A percentile compares a stretch with the other conserved stretches of the same genome.
Conservation (phyloP, 495 filamentous ascomycete genomes). For the Penicillium canariense region DNA sequence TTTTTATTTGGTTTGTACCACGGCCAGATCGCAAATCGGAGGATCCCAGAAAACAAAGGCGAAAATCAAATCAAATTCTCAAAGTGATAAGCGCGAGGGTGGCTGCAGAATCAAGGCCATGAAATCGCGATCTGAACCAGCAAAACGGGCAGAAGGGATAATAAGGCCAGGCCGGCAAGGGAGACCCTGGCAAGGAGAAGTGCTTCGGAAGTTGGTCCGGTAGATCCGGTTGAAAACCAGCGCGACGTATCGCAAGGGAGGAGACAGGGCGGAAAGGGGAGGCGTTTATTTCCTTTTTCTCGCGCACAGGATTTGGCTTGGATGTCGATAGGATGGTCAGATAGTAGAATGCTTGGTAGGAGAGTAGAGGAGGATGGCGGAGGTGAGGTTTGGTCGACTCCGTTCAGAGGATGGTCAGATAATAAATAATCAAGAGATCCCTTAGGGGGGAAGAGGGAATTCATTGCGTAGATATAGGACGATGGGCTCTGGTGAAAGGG, state of each 20-base stretch:
- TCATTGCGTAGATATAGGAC: conserved; percentile 36
- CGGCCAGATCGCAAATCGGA: conserved; percentile 16
- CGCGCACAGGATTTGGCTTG: not conserved
- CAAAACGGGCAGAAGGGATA: conserved; percentile 31
- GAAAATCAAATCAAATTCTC: conserved; percentile 5
- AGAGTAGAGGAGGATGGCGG: not conserved
- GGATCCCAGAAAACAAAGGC: not conserved
- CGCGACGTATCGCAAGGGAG: conserved; percentile 39
- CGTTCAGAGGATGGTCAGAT: conserved; percentile 17
- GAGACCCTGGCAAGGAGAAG: conserved; percentile 40
- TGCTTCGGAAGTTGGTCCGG: conserved; percentile 41
- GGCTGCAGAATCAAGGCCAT: conserved; percentile 30
- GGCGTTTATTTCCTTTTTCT: not conserved
- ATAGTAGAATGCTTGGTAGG: not conserved
- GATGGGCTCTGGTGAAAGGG: conserved; percentile 7
- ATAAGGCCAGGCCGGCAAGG: conserved; percentile 37
- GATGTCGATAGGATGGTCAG: not conserved
- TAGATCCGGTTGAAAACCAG: conserved; percentile 35
- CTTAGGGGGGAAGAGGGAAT: conserved; percentile 15
- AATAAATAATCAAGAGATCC: conserved; percentile 26
- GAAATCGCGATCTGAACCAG: conserved; percentile 38
- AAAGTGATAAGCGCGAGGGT: conserved; percentile 28
- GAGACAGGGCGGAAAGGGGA: conserved; percentile 20
- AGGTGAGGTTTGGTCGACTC: conserved; percentile 19
- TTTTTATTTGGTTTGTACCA: conserved; percentile 29